Conservation (phyloP, 1,139 yeast species). For the Arxiozyma heterogenica region DNA sequence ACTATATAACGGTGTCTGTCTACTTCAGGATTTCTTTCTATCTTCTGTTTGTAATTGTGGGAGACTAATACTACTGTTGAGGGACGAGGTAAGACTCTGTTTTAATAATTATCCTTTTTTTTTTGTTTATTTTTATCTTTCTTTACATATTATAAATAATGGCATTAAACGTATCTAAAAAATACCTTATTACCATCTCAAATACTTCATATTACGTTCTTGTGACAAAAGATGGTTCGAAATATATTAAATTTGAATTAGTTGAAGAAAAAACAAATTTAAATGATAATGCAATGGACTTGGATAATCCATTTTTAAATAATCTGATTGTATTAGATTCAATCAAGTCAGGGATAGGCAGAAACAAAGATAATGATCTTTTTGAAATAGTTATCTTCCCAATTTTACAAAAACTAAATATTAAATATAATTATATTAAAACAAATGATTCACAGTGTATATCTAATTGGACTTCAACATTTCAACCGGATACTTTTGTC, state of each 20-base stretch:
- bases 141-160: neutral
- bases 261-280: neutral
- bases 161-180: neutral
- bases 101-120: too few species aligned
- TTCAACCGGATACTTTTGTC: neutral
- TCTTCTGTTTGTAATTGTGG: neutral
- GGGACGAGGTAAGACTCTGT: neutral
- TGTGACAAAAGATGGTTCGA: constrained; percentile 8
- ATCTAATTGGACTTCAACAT: constrained; percentile 10
- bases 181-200: constrained; percentile 6
- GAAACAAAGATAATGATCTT: constrained; percentile 35
- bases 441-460: constrained; percentile 36
- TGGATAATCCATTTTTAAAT: neutral
- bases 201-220: constrained; percentile 7
- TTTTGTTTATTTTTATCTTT: too few species aligned
- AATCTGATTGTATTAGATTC: constrained; percentile 42
- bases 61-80: neutral
- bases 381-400: constrained; percentile 40
- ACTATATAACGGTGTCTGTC: too few species aligned
- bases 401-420: constrained; percentile 33
- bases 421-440: constrained; percentile 35
- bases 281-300: neutral
- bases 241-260: constrained; percentile 8
- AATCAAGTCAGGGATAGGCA: constrained; percentile 47
- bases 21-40: neutral